A percentile compares a stretch with the other conserved stretches of the same genome.
Conservation (phyloP, 495 filamentous ascomycete species). For the Schizothecium vesticola region DNA sequence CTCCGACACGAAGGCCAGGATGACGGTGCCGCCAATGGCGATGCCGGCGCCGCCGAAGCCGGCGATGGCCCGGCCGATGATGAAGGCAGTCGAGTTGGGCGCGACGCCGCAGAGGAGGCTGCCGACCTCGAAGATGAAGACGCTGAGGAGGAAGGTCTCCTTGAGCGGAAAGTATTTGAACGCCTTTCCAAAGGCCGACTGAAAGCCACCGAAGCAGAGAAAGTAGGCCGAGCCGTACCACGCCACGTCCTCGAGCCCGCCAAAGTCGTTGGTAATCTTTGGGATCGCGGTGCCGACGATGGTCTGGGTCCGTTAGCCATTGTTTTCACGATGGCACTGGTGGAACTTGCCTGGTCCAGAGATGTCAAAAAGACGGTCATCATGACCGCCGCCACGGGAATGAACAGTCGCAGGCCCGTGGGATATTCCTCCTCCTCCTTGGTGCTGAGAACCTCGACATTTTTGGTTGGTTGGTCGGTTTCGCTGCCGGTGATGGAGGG, state of each 20-base stretch:
- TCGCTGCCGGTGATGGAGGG: not conserved
- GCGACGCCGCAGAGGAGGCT: constrained; percentile 49
- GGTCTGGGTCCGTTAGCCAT: constrained; percentile 9
- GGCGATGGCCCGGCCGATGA: constrained; percentile 50
- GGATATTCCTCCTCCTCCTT: not conserved
- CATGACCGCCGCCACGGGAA: not conserved
- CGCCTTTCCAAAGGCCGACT: constrained; percentile 26
- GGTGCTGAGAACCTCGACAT: not conserved
- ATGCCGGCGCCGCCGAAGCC: constrained; percentile 41
- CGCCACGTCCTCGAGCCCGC: constrained; percentile 37
- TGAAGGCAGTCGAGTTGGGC: constrained; percentile 45
- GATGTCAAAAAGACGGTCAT: not conserved
- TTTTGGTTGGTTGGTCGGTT: not conserved
- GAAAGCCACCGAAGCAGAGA: constrained; percentile 24
- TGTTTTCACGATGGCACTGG: too few species aligned
- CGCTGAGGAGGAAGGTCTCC: constrained; percentile 30
- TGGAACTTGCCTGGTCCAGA: not conserved
- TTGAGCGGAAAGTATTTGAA: constrained; percentile 36
- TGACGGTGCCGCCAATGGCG: constrained; percentile 27
- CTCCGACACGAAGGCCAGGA: constrained; percentile 36
- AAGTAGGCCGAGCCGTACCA: constrained; percentile 43
- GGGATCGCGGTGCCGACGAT: constrained; percentile 47
- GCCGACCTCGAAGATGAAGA: constrained; percentile 47
- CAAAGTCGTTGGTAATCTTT: constrained; percentile 34
- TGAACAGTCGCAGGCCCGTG: not conserved